Evolutionary conservation across 2,329 filamentous ascomycete species (phyloP).

Genomic region (Colletotrichum sp.): DNA sequence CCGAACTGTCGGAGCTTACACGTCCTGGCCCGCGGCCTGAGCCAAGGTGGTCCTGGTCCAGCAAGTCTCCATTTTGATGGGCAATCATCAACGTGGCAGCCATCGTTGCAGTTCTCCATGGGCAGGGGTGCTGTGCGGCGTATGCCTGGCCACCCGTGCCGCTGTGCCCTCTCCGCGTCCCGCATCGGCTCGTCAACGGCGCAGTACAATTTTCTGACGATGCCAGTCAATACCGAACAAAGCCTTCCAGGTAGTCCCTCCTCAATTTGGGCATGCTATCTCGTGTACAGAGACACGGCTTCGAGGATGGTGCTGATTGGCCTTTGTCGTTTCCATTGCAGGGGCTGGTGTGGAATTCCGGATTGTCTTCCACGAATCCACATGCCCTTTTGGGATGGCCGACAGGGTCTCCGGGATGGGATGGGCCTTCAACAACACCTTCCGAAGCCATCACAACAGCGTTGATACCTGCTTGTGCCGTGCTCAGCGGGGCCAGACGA

Average conservation of each 20-base stretch:
- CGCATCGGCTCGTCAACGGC: neutral
- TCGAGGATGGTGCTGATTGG: neutral
- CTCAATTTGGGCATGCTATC: neutral
- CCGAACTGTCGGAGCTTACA: neutral
- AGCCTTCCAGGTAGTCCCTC: neutral
- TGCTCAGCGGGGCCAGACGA: neutral
- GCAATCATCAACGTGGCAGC: slow-evolving; percentile 15
- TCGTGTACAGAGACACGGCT: neutral
- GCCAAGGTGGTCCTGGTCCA: neutral
- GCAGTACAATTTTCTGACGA: neutral
- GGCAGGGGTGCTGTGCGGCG: neutral
- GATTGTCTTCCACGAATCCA: neutral
- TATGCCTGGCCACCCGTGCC: neutral
- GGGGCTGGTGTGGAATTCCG: neutral
- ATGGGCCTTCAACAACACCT: neutral
- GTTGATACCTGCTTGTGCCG: neutral
- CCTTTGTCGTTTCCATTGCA: neutral
- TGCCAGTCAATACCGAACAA: neutral
- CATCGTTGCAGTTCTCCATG: neutral
- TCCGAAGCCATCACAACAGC: neutral
- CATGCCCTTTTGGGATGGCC: neutral
- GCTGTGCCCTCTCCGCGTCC: neutral
- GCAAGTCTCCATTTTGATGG: slow-evolving; percentile 4
- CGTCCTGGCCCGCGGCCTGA: neutral
- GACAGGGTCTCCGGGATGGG: neutral